Evolutionary conservation across 345 rosid species (phyloP), one percentile per base, ranked within the genome.

Genomic region (Camelina sativa): DNA sequence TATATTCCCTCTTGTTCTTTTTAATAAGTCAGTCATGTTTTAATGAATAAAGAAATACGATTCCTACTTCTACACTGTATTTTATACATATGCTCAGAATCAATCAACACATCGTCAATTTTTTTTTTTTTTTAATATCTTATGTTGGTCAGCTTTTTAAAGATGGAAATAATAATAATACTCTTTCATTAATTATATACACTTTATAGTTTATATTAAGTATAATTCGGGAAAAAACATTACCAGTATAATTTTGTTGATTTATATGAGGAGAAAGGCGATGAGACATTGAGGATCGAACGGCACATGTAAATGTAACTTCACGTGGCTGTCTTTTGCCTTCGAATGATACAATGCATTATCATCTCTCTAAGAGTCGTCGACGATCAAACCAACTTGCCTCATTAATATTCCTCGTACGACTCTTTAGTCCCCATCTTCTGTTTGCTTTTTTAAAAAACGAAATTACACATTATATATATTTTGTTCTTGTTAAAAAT

Each of bases 341-440:
- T 61, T 76, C 22, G 22, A 22, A 22, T 22, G 75, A 54, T 69
- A 43, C 80, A 76, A 35, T 76, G 80, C 60, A 76, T 69, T 44
- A 34, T 54, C 58, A 34, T 8, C 37, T 34, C 37, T 22, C 59
- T 62, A 28, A 43, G 17, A 75, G 44, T 59, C 53, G 8, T 34
- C 37, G 30, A 37, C 72, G 53, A 74, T 72, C 78, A 57, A 38
- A 66, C 72, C 43, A 23, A 74, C 40, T 74, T 54, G 80, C 65
- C 75, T 69, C 44, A 62, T 54, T 65, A 63, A 55, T 69, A 43
- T 65, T 34, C 64, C 70, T 69, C 75, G 69, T 69, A 75, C 47
- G 67, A 35, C 64, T 64, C 53, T 74, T 9, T 32, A 73, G 17
- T 37, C 35, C 46, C 15, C 54, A 37, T 37, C 11, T 8, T 4